These are phyloP conservation scores for Farysia itapuensis DNA, from an alignment of 1,284 basidiomycete species.

Conservation along the genomic window DNA sequence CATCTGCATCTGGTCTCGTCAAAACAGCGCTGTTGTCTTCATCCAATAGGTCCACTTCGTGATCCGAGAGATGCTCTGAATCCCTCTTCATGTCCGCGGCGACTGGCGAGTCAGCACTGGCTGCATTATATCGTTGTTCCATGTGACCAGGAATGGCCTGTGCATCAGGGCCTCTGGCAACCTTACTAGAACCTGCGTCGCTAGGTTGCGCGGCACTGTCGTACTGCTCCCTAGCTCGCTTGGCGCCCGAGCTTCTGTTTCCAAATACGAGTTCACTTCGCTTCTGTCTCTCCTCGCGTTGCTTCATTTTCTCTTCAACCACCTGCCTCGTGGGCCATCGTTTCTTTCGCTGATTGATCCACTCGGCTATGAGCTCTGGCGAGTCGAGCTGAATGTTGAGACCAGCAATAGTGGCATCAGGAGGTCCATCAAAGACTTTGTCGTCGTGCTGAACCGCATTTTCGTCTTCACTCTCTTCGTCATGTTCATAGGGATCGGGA, in stretches of 20 bases:
- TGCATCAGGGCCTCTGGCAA: too few species aligned
- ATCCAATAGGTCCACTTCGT: not conserved
- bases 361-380: constrained; percentile 54
- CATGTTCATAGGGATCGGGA: not conserved
- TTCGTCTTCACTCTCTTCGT: not conserved
- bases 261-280: constrained; percentile 24
- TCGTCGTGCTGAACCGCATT: constrained; percentile 1
- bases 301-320: constrained; percentile 42
- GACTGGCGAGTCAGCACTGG: not conserved
- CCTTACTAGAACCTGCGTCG: not conserved
- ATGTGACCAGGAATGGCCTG: not conserved
- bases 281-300: constrained; percentile 26
- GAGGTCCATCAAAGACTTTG: constrained; percentile 36
- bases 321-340: constrained; percentile 48
- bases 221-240: constrained; percentile 2
- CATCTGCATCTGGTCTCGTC: constrained; percentile 1
- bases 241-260: constrained; percentile 5
- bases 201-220: not conserved
- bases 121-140: not conserved
- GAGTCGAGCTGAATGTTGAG: constrained; percentile 56
- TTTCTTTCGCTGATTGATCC: constrained; percentile 56
- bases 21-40: constrained; percentile 2
- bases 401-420: constrained; percentile 51
- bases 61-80: not conserved
- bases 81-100: not conserved